Percentiles rank a stretch among this genome's conserved stretches.
Conservation (phyloP, 768 basidiomycete species). For the Xerocomellus amylosporus region DNA sequence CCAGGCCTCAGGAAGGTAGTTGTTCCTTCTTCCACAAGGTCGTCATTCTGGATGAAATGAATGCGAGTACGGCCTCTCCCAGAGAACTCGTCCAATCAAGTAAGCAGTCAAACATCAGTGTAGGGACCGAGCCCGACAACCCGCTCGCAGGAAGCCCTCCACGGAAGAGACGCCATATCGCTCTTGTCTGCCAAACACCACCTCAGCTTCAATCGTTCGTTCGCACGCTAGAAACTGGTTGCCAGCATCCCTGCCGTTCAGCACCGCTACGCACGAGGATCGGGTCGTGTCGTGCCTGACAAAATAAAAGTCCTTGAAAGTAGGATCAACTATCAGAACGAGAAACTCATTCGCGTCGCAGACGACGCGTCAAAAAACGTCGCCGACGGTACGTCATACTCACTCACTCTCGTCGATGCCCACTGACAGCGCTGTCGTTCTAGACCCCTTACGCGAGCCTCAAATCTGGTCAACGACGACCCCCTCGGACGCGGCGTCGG, state of each 20-base stretch:
- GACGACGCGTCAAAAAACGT: slow-evolving; percentile 50
- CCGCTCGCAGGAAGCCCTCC: slow-evolving; percentile 25
- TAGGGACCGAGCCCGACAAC: slow-evolving; percentile 14
- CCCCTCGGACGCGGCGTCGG: slow-evolving; percentile 34
- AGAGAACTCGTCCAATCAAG: slow-evolving; percentile 58
- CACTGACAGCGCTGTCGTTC: background rate
- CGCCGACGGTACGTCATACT: slow-evolving; percentile 53
- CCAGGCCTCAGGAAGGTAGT: too few species aligned
- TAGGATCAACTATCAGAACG: slow-evolving; percentile 92
- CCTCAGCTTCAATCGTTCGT: slow-evolving; percentile 77
- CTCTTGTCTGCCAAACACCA: slow-evolving; percentile 87
- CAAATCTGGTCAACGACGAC: slow-evolving; percentile 54
- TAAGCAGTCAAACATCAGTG: slow-evolving; percentile 29
- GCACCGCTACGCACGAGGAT: slow-evolving; percentile 47
- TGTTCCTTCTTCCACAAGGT: background rate
- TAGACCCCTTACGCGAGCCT: slow-evolving; percentile 93
- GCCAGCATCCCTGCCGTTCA: slow-evolving; percentile 51
- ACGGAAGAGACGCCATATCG: slow-evolving; percentile 76
- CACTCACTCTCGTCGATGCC: background rate
- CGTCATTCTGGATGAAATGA: slow-evolving; percentile 52
- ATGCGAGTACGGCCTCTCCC: slow-evolving; percentile 56
- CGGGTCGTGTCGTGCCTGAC: slow-evolving; percentile 78
- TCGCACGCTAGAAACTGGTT: too few species aligned
- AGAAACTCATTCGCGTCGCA: slow-evolving; percentile 82
- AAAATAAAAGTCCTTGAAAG: slow-evolving; percentile 82